A percentile compares a stretch with the other conserved stretches of the same genome.
Conservation (phyloP, 2,329 filamentous ascomycete genomes). For the Calonectria pauciramosa region DNA sequence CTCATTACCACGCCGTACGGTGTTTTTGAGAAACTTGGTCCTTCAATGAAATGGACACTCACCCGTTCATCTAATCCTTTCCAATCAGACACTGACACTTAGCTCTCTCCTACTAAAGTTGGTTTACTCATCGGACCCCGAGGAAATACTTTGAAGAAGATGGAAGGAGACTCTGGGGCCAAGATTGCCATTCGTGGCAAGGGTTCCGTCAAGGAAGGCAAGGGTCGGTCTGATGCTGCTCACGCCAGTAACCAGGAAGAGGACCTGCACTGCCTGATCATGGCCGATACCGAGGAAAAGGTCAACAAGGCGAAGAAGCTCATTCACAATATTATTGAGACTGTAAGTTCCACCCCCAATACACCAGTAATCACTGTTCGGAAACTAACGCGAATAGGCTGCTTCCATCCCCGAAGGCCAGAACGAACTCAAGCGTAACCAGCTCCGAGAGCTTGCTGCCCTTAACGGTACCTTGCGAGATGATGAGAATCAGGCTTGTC, state of each 20-base stretch:
- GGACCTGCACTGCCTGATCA: constrained; percentile 98
- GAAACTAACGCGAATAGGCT: constrained; percentile 71
- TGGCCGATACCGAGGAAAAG: constrained; percentile 99
- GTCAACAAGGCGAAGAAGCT: constrained; percentile 99
- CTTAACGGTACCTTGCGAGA: constrained; percentile 99
- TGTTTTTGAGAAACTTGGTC: constrained; percentile 50
- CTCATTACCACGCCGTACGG: constrained; percentile 49
- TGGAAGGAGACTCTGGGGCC: constrained; percentile 96
- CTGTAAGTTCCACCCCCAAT: constrained; percentile 70
- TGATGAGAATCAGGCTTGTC: constrained; percentile 98
- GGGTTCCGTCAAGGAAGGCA: constrained; percentile 99
- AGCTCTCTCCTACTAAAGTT: constrained; percentile 92
- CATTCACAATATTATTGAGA: constrained; percentile 99
- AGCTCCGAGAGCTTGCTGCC: constrained; percentile 95
- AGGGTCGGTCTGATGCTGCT: constrained; percentile 97
- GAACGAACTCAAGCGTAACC: constrained; percentile 98
- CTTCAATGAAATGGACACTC: constrained; percentile 50
- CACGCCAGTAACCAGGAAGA: constrained; percentile 99
- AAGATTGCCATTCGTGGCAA: constrained; percentile 99
- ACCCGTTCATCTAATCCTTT: constrained; percentile 52
- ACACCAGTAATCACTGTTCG: not conserved
- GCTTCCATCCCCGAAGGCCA: constrained; percentile 98
- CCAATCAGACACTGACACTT: constrained; percentile 84
- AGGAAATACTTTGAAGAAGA: constrained; percentile 99
- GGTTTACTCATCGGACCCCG: constrained; percentile 99